A percentile compares a stretch with the other conserved stretches of the same genome.
Evolutionary conservation across 192 early-diverging fungal species (phyloP).

Genomic region (Backusella liffmaniae): DNA sequence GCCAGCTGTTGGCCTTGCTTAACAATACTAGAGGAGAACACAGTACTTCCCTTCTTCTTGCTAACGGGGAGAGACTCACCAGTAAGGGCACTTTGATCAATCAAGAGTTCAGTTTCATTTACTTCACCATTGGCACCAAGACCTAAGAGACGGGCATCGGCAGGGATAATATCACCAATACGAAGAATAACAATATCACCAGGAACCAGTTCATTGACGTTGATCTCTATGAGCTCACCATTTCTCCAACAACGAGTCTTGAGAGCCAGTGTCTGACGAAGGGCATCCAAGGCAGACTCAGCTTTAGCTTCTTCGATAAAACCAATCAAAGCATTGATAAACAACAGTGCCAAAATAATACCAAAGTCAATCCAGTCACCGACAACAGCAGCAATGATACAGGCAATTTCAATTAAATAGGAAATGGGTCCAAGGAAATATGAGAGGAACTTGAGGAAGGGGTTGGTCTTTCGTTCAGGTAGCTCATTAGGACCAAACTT

Average conservation of each 20-base stretch:
- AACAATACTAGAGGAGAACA: slow-evolving; percentile 86
- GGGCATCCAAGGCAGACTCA: slow-evolving; percentile 89
- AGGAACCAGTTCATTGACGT: slow-evolving; percentile 73
- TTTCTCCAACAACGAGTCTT: slow-evolving; percentile 83
- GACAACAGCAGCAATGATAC: slow-evolving; percentile 70
- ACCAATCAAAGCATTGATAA: slow-evolving; percentile 91
- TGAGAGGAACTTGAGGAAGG: slow-evolving; percentile 76
- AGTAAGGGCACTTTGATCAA: slow-evolving; percentile 90
- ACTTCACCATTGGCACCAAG: slow-evolving; percentile 67
- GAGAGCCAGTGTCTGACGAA: slow-evolving; percentile 91
- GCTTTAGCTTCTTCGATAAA: slow-evolving; percentile 93
- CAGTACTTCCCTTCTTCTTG: slow-evolving; percentile 76
- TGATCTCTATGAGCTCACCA: slow-evolving; percentile 66
- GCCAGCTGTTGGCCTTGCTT: slow-evolving; percentile 92
- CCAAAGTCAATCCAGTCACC: slow-evolving; percentile 78
- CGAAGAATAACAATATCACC: slow-evolving; percentile 84
- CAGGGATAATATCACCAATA: slow-evolving; percentile 91
- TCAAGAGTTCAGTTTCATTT: slow-evolving; percentile 66
- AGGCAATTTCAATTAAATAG: slow-evolving; percentile 86
- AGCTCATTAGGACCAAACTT: slow-evolving; percentile 82
- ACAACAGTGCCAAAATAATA: slow-evolving; percentile 74
- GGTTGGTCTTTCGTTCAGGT: slow-evolving; percentile 79
- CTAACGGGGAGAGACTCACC: slow-evolving; percentile 89
- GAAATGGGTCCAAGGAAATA: slow-evolving; percentile 84
- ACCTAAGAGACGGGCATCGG: slow-evolving; percentile 77